These are phyloP conservation scores for Penicillium maclennaniae DNA, from an alignment of 495 filamentous ascomycete genomes.

Conservation along the genomic window DNA sequence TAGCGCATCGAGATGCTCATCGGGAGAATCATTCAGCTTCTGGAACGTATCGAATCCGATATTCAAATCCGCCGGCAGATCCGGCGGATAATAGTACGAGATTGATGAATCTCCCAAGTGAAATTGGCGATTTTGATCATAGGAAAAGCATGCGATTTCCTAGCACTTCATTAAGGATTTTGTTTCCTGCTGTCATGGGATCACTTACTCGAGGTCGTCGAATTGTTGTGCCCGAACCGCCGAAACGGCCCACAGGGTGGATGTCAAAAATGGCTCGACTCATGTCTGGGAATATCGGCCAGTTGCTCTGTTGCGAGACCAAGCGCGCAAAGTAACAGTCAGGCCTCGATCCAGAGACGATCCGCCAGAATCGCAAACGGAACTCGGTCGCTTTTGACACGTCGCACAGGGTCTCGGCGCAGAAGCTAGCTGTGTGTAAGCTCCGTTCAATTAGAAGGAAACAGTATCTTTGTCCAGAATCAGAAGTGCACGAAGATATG, in stretches of 20 bases:
- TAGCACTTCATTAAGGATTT: constrained; percentile 21
- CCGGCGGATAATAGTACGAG: constrained; percentile 81
- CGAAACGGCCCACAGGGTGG: constrained; percentile 58
- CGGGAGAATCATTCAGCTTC: constrained; percentile 72
- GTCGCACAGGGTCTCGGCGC: background rate
- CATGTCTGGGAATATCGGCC: constrained; percentile 21
- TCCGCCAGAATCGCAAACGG: background rate
- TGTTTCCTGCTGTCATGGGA: background rate
- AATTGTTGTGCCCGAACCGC: constrained; percentile 57
- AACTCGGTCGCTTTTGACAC: background rate
- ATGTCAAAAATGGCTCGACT: constrained; percentile 51
- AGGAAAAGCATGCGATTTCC: constrained; percentile 91
- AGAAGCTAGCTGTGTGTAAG: background rate
- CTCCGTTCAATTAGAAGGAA: background rate
- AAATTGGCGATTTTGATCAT: constrained; percentile 75
- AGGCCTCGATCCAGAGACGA: background rate
- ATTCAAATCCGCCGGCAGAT: constrained; percentile 66
- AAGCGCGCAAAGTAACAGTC: background rate
- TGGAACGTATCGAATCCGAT: constrained; percentile 78
- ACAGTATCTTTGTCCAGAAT: background rate
- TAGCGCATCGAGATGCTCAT: constrained; percentile 86
- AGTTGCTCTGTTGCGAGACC: background rate
- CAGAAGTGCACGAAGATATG: background rate
- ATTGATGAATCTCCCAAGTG: constrained; percentile 72
- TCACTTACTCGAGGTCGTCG: constrained; percentile 61